Evolutionary conservation across 2,329 filamentous ascomycete species (phyloP), one percentile per base, ranked within the genome.

Genomic region (Aspergillus aculeatus): DNA sequence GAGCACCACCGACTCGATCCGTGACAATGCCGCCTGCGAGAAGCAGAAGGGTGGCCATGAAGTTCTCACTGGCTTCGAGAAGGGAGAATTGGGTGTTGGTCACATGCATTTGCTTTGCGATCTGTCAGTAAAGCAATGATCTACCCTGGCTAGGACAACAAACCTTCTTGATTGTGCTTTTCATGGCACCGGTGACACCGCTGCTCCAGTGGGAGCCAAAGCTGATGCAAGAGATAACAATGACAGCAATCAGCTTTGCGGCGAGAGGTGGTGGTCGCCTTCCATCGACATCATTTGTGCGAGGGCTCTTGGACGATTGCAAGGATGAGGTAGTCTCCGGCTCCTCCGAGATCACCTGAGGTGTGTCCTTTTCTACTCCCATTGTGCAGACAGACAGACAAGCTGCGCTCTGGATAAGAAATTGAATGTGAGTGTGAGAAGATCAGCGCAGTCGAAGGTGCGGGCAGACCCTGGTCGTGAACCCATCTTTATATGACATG

Each of bases 111-210:
- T 86, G 66, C 72, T 31, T 4, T 26, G 38, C 2, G 23, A 41
- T 1, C 11, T 47, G 24, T 38, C 19, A 16, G 21, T 7, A 59
- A n/a, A 4, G 1, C 14, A 26, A 14, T 31, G 2, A 69, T 10
- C 12, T 2, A 10, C 24, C 64, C 65, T 7, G 63, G 7, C 38
- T 41, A 4, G 6, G 38, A 14, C 1, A 0, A 19, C 16, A n/a
- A n/a, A 72, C 71, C 78, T 86, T 86, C 63, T 87, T 87, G 26
- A 87, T 69, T 0, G 84, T 86, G 19, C 76, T 83, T 68, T 87
- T 87, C 79, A 87, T 82, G 1, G 85, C 84, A 10, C 82, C 82
- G 0, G 83, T 86, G 1, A 87, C 82, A 1, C 84, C 83, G n/a
- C 78, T 78, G 62, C 83, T 86, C 84, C 84, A 87, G 23, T 82